Evolutionary conservation across 495 filamentous ascomycete species (phyloP), one percentile per base, ranked within the genome.

Genomic region (Penicillium coprophilum): DNA sequence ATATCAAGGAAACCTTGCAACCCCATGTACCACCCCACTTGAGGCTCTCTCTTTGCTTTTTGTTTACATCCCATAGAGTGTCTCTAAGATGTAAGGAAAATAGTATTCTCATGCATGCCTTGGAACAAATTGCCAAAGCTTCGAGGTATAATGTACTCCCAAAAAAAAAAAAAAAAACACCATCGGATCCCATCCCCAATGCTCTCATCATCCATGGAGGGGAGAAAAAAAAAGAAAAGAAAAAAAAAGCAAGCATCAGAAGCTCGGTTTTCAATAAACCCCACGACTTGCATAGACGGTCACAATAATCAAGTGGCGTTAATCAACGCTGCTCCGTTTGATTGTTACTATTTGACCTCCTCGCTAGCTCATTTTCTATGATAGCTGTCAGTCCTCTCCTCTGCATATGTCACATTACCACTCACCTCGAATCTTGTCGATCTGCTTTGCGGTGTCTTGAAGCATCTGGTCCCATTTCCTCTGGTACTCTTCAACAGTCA

Each of bases 351-450:
- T 47, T 36, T 30, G 58, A 47, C 30, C 50, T 54, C 47, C 53
- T 44, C 23, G 52, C 60, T 60, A 52, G 45, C 27, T 68, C 66
- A 38, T 68, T 57, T 27, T 67, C 64, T 58, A 50, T 38, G 38
- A 15, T 34, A 41, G 38, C 39, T 53, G 58, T 62, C 60, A 59
- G 63, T 56, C 7, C 15, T 30, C 50, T 40, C 23, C 40, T 53
- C 48, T 58, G 62, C 65, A 65, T 65, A 48, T 58, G 59, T 62
- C 38, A 41, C 11, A 51, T 40, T 24, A 56, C 23, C 38, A 54
- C 63, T 32, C 46, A 68, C 66, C 60, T 63, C 61, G 58, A 46
- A 68, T 66, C 47, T 60, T 59, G 38, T 63, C 50, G 44, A 68
- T 61, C 12, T 68, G 63, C 50, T 46, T 57, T 38, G 55, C 53